Conservation (phyloP, 106 monocot species). For the Acanthochlamys bracteata region DNA sequence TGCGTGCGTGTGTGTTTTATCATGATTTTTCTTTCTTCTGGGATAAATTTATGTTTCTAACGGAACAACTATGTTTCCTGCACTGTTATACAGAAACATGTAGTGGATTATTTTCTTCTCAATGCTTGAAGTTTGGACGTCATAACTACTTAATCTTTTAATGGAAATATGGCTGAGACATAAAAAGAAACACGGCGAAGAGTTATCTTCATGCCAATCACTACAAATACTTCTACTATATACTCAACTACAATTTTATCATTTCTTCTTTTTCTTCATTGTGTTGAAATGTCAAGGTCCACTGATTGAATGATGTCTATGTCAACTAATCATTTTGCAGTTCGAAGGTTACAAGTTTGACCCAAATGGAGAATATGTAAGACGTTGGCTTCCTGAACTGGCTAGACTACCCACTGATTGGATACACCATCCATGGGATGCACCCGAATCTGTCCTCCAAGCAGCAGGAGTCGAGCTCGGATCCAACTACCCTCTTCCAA, state of each 20-base stretch:
- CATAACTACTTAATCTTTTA: no score
- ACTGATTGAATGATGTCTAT: background rate
- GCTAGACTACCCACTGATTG: conserved; percentile 84
- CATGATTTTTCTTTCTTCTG: no score
- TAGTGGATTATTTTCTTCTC: no score
- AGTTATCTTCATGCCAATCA: no score
- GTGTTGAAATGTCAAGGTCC: background rate
- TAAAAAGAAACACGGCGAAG: no score
- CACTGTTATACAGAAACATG: no score
- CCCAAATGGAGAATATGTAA: conserved; percentile 86
- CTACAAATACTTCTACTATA: background rate
- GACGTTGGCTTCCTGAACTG: conserved; percentile 91
- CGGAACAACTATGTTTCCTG: no score
- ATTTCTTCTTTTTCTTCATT: no score
- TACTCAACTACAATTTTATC: background rate
- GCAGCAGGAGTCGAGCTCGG: conserved; percentile 95
- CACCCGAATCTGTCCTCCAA: conserved; percentile 73
- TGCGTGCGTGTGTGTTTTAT: no score
- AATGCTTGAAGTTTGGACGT: no score
- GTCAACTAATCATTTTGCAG: conserved; percentile 19
- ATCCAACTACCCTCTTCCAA: conserved; percentile 89
- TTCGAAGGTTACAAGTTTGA: conserved; percentile 96
- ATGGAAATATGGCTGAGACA: no score
- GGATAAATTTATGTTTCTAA: no score
- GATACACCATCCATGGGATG: conserved; percentile 97